Base-by-base conservation (phyloP, 1,284 basidiomycete genomes). In the Exsudoporus floridanus region DNA sequence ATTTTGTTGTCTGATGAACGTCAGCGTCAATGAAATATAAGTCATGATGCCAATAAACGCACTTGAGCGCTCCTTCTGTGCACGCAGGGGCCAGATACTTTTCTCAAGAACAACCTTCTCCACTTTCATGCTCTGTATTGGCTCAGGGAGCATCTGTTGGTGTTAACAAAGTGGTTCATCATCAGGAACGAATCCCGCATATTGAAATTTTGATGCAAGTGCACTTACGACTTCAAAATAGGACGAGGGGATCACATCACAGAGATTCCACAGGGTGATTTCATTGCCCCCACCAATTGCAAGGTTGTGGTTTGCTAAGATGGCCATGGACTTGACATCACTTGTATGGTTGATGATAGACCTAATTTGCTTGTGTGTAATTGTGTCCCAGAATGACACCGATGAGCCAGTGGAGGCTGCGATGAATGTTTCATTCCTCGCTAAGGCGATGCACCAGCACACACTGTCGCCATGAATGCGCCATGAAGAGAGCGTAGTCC, bases 141-240 rank as follows among this genome's bases (percentile, higher is more conserved):
- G 28, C 18, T 6, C 23, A 10, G 4, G 9, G 18, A 1, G 5
- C 2, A 14, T 38, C 54, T 52, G 38, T 7, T n/a, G 12, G 13
- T 19, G 5, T 8, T 7, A 9, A 10, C 5, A 13, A 27, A 19
- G 40, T 12, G n/a, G n/a, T 13, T 8, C 7, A 5, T 33, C 5
- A 18, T 14, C 8, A 27, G 19, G 7, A 19, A 23, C 8, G 4
- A 16, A 6, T 33, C 34, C 18, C 16, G 5, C 16, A 9, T 5
- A 10, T 13, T 0, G n/a, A 5, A 3, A 1, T 13, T 14, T 39
- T 5, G 2, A 21, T 19, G 8, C 4, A 23, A 5, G 16, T 31
- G 7, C 23, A 27, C 58, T 57, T 33, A 60, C 57, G 27, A 16
- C 2, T 7, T 37, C 53, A 18, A 35, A 8, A 23, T 57, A 50